Evolutionary conservation across 768 basidiomycete genomes (phyloP).

Genomic region (Fistulinella prunicolor): DNA sequence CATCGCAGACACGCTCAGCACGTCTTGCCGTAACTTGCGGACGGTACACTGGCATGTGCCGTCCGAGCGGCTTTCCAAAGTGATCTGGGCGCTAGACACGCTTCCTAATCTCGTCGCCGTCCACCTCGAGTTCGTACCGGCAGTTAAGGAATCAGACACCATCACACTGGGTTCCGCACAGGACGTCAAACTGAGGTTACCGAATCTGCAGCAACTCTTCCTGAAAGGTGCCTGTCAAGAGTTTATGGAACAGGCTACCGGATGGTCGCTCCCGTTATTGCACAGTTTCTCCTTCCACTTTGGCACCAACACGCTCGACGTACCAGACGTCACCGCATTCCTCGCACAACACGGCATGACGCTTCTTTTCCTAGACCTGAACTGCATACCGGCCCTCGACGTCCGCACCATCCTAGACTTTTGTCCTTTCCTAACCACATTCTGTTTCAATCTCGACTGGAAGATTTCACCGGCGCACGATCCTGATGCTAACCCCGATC

Average conservation of each 20-base stretch:
- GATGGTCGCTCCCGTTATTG: constrained; percentile 65
- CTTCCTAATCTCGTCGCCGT: constrained; percentile 55
- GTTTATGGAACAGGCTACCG: constrained; percentile 65
- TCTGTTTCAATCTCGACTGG: constrained; percentile 80
- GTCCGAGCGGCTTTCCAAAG: constrained; percentile 52
- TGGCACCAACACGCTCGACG: constrained; percentile 35
- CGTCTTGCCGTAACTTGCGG: constrained; percentile 49
- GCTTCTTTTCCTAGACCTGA: constrained; percentile 64
- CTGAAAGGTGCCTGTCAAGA: constrained; percentile 59
- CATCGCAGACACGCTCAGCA: constrained; percentile 61
- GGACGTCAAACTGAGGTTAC: constrained; percentile 51
- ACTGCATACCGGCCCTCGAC: constrained; percentile 55
- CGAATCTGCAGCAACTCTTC: constrained; percentile 59
- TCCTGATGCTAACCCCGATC: constrained; percentile 16
- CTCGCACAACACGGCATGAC: constrained; percentile 53
- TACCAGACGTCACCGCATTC: constrained; percentile 60
- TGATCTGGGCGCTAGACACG: constrained; percentile 69
- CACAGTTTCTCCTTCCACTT: constrained; percentile 54
- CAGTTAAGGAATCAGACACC: constrained; percentile 38
- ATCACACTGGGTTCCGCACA: constrained; percentile 60
- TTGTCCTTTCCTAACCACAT: constrained; percentile 58
- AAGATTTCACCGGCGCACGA: constrained; percentile 34
- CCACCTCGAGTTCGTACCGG: constrained; percentile 48
- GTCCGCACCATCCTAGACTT: constrained; percentile 57
- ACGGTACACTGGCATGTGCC: constrained; percentile 63